Conservation (phyloP, 208 protist genomes). For the Borovskyia barvae region DNA sequence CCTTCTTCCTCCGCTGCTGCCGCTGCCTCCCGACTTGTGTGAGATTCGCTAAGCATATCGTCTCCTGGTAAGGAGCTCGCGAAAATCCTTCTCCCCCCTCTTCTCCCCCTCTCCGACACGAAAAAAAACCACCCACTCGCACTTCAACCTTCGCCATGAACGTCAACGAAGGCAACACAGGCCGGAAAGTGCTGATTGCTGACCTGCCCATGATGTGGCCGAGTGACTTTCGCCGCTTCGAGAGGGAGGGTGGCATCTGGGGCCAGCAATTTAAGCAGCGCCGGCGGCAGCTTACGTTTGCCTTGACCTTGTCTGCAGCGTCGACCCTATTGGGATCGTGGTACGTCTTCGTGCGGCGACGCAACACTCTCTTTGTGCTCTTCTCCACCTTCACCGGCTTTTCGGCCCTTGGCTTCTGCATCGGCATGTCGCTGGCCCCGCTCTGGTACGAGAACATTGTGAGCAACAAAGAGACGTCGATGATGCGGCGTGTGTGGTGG, state of each 20-base stretch:
- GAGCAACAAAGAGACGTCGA: slow-evolving; percentile 85
- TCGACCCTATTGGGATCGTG: slow-evolving; percentile 53
- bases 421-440: slow-evolving; percentile 66
- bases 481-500: slow-evolving; percentile 93
- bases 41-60: not conserved
- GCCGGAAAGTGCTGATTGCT: slow-evolving; percentile 64
- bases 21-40: not conserved
- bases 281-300: slow-evolving; percentile 77
- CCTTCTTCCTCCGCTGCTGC: slow-evolving; percentile 11
- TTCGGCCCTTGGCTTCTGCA: slow-evolving; percentile 76
- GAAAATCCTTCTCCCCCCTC: not conserved
- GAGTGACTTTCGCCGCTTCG: slow-evolving; percentile 76
- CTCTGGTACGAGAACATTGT: slow-evolving; percentile 75
- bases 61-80: not conserved
- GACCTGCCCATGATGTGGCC: slow-evolving; percentile 90
- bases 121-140: slow-evolving; percentile 4
- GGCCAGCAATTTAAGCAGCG: slow-evolving; percentile 76
- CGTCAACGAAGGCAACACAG: slow-evolving; percentile 31
- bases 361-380: slow-evolving; percentile 81
- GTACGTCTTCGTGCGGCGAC: slow-evolving; percentile 58
- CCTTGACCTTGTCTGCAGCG: slow-evolving; percentile 27
- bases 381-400: slow-evolving; percentile 84
- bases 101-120: not conserved
- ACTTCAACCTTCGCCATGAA: slow-evolving; percentile 11
- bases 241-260: slow-evolving; percentile 83